Conservation (phyloP, 1,284 basidiomycete genomes). For the Austroboletus olivaceoglutinosus region DNA sequence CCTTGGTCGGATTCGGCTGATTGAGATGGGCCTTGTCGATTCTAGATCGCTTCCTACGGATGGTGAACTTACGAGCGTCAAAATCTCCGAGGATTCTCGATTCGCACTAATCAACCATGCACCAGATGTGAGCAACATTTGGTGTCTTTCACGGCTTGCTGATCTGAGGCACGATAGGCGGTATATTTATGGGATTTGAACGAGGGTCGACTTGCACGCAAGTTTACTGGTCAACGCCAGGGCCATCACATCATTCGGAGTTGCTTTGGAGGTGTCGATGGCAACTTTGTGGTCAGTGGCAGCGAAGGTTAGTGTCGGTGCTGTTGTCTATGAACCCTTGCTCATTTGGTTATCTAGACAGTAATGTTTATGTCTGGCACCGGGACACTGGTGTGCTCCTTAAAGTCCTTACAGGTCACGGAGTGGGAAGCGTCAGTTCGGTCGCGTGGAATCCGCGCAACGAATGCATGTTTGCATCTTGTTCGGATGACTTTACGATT, state of each 20-base stretch:
- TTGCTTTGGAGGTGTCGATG: constrained; percentile 91
- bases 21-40: constrained; percentile 14
- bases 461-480: constrained; percentile 88
- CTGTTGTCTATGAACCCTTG: background rate
- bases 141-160: constrained; percentile 3
- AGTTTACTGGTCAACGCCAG: constrained; percentile 82
- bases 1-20: constrained; percentile 14
- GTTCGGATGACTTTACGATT: constrained; percentile 84
- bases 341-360: constrained; percentile 51
- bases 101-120: constrained; percentile 86
- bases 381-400: constrained; percentile 80
- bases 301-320: constrained; percentile 74
- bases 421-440: constrained; percentile 85
- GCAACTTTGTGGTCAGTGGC: constrained; percentile 89
- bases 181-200: constrained; percentile 84
- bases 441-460: constrained; percentile 95
- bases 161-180: constrained; percentile 57
- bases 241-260: constrained; percentile 83
- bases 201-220: constrained; percentile 66
- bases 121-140: constrained; percentile 65
- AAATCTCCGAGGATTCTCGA: constrained; percentile 83
- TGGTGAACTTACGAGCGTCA: constrained; percentile 85
- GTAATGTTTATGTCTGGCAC: constrained; percentile 95
- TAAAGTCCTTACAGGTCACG: constrained; percentile 84
- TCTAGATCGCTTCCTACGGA: constrained; percentile 65